These are phyloP conservation scores for Beauveria medogensis DNA, from an alignment of 2,329 filamentous ascomycete genomes.

Conservation along the genomic window DNA sequence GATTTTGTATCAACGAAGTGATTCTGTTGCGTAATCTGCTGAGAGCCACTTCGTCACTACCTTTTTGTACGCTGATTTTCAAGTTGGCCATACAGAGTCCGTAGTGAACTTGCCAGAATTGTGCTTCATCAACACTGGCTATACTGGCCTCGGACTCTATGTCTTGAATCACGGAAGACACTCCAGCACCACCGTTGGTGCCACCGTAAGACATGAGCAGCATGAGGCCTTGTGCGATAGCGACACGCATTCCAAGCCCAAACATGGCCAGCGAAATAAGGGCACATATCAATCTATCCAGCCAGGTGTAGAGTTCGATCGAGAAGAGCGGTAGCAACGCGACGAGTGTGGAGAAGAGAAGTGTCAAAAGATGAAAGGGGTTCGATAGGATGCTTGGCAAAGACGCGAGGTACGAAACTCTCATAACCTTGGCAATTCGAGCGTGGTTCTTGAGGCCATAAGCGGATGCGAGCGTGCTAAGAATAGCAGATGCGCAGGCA, in stretches of 20 bases:
- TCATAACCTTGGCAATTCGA: slow-evolving; percentile 85
- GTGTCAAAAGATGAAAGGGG: slow-evolving; percentile 87
- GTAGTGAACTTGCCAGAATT: slow-evolving; percentile 99
- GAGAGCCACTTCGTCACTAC: slow-evolving; percentile 61
- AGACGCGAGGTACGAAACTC: slow-evolving; percentile 71
- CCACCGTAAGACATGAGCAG: slow-evolving; percentile 79
- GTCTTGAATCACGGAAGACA: slow-evolving; percentile 71
- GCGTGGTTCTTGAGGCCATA: slow-evolving; percentile 84
- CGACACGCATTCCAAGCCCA: slow-evolving; percentile 71
- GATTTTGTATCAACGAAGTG: slow-evolving; percentile 70
- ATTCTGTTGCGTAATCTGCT: slow-evolving; percentile 68
- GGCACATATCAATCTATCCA: slow-evolving; percentile 75
- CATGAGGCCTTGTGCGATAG: slow-evolving; percentile 83
- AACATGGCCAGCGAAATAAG: slow-evolving; percentile 86
- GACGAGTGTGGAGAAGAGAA: slow-evolving; percentile 75
- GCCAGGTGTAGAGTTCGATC: slow-evolving; percentile 70
- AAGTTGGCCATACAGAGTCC: slow-evolving; percentile 93
- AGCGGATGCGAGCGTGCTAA: slow-evolving; percentile 76
- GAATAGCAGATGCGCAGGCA: slow-evolving; percentile 72
- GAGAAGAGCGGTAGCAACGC: slow-evolving; percentile 75
- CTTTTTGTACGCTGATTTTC: slow-evolving; percentile 62
- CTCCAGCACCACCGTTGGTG: slow-evolving; percentile 34
- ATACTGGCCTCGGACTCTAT: slow-evolving; percentile 76
- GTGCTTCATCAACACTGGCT: slow-evolving; percentile 73
- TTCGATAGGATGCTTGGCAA: slow-evolving; percentile 86